Evolutionary conservation across 2,329 filamentous ascomycete genomes (phyloP).

Genomic region (Parasarocladium wereldwijsianum): DNA sequence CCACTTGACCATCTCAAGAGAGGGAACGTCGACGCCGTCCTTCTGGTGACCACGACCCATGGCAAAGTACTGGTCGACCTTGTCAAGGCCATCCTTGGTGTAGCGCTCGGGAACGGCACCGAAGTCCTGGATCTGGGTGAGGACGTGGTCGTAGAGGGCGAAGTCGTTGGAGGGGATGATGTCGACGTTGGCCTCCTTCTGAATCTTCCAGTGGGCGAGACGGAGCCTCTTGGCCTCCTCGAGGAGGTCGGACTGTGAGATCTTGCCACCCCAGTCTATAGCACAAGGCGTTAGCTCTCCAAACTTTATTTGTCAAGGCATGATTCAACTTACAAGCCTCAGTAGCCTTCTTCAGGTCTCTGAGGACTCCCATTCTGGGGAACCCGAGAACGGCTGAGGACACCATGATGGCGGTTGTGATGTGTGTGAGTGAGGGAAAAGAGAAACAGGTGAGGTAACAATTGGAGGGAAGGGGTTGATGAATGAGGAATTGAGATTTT

Average conservation of each 20-base stretch:
- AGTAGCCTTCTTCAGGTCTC: slow-evolving; percentile 99
- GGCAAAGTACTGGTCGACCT: slow-evolving; percentile 95
- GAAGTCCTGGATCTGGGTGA: slow-evolving; percentile 96
- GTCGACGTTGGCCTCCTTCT: slow-evolving; percentile 95
- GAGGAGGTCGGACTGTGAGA: slow-evolving; percentile 80
- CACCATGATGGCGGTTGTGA: slow-evolving; percentile 34
- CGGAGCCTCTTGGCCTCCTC: slow-evolving; percentile 93
- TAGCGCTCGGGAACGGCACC: slow-evolving; percentile 88
- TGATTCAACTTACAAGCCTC: slow-evolving; percentile 59
- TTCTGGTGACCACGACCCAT: slow-evolving; percentile 99
- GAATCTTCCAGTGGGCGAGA: slow-evolving; percentile 97
- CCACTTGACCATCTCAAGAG: slow-evolving; percentile 99
- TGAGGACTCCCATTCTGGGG: slow-evolving; percentile 94
- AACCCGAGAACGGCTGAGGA: slow-evolving; percentile 82
- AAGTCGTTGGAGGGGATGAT: slow-evolving; percentile 99
- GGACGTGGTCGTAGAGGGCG: slow-evolving; percentile 94
- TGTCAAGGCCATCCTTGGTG: slow-evolving; percentile 73
- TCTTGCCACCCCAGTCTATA: slow-evolving; percentile 74
- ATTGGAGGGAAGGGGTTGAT: slow-evolving; percentile 2
- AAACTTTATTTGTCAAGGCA: slow-evolving; percentile 11
- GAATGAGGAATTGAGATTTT: no score
- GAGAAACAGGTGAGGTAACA: not conserved
- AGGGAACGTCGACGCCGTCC: slow-evolving; percentile 81
- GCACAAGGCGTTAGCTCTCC: not conserved
- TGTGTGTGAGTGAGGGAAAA: slow-evolving; percentile 3